Evolutionary conservation across 108 stramenopile species (phyloP).

Genomic region (Skeletonema tropicum): DNA sequence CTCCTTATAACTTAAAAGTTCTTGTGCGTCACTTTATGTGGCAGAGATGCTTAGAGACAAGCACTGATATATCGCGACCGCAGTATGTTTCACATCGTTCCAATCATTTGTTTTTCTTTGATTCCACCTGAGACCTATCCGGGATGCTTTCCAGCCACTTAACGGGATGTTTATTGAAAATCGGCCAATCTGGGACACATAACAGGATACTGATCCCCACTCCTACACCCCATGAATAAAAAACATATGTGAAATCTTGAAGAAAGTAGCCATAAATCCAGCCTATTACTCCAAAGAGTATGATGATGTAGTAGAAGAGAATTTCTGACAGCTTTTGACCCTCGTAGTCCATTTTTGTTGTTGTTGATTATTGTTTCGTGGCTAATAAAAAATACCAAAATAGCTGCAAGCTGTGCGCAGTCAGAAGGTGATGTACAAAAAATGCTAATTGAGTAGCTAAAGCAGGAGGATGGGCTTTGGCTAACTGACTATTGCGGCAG

Average conservation of each 20-base stretch:
- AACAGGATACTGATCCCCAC: conserved; percentile 74
- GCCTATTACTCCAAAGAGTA: conserved; percentile 77
- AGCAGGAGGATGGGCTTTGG: neutral
- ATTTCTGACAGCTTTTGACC: conserved; percentile 86
- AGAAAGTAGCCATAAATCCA: conserved; percentile 89
- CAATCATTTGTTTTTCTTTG: conserved; percentile 43
- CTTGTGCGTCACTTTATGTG: neutral
- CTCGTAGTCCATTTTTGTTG: conserved; percentile 84
- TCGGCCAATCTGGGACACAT: conserved; percentile 92
- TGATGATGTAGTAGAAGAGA: conserved; percentile 85
- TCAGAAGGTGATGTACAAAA: neutral
- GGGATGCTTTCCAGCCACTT: conserved; percentile 90
- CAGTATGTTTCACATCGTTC: neutral
- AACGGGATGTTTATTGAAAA: conserved; percentile 87
- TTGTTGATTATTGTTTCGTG: neutral
- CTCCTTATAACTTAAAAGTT: neutral
- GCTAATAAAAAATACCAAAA: neutral
- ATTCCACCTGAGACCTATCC: conserved; percentile 57
- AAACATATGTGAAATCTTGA: conserved; percentile 85
- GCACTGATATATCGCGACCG: too few species aligned
- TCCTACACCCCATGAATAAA: conserved; percentile 87
- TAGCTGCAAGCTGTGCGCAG: neutral
- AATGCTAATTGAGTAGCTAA: neutral
- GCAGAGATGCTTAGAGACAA: neutral
- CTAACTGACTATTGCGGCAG: too few species aligned